Conservation (phyloP, 495 filamentous ascomycete genomes). For the Rusavskia elegans region DNA sequence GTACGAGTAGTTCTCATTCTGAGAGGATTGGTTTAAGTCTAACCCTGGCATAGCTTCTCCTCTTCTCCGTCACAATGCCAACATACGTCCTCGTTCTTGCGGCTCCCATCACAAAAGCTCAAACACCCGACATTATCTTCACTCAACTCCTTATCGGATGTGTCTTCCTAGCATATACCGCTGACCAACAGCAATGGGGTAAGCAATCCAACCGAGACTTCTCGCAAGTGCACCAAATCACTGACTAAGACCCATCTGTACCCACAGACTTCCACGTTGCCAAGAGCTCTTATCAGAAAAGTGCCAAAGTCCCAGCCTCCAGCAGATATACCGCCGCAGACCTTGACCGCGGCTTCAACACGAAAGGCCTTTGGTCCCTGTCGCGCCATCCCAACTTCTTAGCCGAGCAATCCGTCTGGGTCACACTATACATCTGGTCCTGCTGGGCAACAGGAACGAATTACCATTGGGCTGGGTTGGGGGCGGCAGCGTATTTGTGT, state of each 20-base stretch:
- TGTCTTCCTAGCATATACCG: conserved; percentile 59
- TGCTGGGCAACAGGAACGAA: conserved; percentile 52
- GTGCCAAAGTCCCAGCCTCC: conserved; percentile 46
- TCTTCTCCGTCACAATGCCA: conserved; percentile 61
- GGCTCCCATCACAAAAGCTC: conserved; percentile 26
- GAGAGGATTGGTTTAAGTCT: neutral
- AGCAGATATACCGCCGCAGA: conserved; percentile 41
- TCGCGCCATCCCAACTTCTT: conserved; percentile 90
- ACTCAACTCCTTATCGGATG: conserved; percentile 50
- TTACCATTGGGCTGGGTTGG: conserved; percentile 67
- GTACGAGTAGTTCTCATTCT: conserved; percentile 24
- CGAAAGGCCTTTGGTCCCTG: conserved; percentile 70
- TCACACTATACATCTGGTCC: conserved; percentile 72
- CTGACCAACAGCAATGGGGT: conserved; percentile 92
- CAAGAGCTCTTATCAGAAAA: conserved; percentile 56
- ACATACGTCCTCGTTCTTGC: conserved; percentile 63
- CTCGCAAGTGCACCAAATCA: neutral
- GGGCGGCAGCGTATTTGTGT: conserved; percentile 48
- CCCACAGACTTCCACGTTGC: conserved; percentile 58
- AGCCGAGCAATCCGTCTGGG: conserved; percentile 85
- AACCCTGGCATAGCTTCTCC: conserved; percentile 28
- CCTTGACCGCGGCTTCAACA: conserved; percentile 81
- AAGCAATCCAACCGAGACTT: conserved; percentile 9
- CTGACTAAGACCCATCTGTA: neutral
- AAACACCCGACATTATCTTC: conserved; percentile 49